These are phyloP conservation scores for Saccharomycopsis malanga DNA, from an alignment of 805 yeast species.

Conservation along the genomic window DNA sequence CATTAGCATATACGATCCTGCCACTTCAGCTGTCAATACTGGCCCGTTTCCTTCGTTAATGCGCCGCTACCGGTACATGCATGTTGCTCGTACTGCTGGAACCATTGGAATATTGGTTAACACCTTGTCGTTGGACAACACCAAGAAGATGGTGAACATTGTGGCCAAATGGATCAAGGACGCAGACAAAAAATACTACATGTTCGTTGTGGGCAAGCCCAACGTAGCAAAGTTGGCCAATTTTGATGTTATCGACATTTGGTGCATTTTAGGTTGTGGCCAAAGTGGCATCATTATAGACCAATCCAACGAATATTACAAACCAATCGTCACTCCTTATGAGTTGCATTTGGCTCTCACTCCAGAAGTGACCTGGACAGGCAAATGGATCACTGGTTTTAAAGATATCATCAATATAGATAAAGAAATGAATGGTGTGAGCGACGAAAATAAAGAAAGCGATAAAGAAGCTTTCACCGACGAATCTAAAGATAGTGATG, in stretches of 20 bases:
- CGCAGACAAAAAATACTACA: slow-evolving; percentile 86
- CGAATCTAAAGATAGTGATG: slow-evolving; percentile 28
- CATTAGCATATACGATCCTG: slow-evolving; percentile 45
- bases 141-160: slow-evolving; percentile 56
- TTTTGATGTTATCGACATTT: slow-evolving; percentile 86
- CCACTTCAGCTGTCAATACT: slow-evolving; percentile 27
- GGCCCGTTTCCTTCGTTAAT: slow-evolving; percentile 76
- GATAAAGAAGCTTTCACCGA: slow-evolving; percentile 22
- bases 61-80: slow-evolving; percentile 82
- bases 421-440: slow-evolving; percentile 28
- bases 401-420: slow-evolving; percentile 41
- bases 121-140: slow-evolving; percentile 74
- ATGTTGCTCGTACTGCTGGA: slow-evolving; percentile 82
- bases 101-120: slow-evolving; percentile 89
- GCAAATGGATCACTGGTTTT: slow-evolving; percentile 86
- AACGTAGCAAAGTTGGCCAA: slow-evolving; percentile 96
- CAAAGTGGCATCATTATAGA: slow-evolving; percentile 88
- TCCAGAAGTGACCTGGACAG: slow-evolving; percentile 80
- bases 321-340: slow-evolving; percentile 90
- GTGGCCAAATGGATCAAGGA: slow-evolving; percentile 53
- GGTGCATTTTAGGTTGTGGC: slow-evolving; percentile 94
- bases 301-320: slow-evolving; percentile 69
- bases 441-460: slow-evolving; percentile 22
- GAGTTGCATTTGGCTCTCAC: slow-evolving; percentile 77
- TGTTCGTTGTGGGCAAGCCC: slow-evolving; percentile 96